Evolutionary conservation across 116 monocot species (phyloP).

Genomic region (Cymodocea nodosa): DNA sequence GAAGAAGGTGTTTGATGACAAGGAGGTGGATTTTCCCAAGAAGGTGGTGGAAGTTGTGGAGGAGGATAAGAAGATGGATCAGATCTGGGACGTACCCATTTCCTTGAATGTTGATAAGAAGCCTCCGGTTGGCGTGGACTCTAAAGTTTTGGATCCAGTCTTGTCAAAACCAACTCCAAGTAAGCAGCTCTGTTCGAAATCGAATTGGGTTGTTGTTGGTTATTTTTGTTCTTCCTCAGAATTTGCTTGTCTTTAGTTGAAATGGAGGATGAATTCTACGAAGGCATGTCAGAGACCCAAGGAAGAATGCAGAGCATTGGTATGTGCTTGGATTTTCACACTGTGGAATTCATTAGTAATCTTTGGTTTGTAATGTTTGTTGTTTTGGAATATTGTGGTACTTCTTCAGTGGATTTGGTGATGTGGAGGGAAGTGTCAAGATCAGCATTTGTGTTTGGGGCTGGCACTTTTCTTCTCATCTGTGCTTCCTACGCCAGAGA

Average conservation of each 20-base stretch:
- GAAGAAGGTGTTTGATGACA: slow-evolving; percentile 32
- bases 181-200: slow-evolving; percentile 4
- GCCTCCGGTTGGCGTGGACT: neutral
- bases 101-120: slow-evolving; percentile 10
- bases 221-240: neutral
- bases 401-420: slow-evolving; percentile 63
- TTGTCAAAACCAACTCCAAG: slow-evolving; percentile 8
- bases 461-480: slow-evolving; percentile 67
- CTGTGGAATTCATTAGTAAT: neutral
- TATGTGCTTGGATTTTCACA: slow-evolving; percentile 9
- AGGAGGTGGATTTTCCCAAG: slow-evolving; percentile 34
- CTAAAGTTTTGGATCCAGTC: neutral
- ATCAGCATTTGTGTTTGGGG: slow-evolving; percentile 74
- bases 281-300: slow-evolving; percentile 9
- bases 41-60: neutral
- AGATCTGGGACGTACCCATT: slow-evolving; percentile 13
- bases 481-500: slow-evolving; percentile 66
- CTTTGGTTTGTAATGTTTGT: neutral
- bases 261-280: slow-evolving; percentile 13
- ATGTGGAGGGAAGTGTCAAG: slow-evolving; percentile 90
- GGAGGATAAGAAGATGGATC: slow-evolving; percentile 15
- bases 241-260: neutral
- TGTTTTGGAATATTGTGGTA: neutral
- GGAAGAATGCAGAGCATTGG: slow-evolving; percentile 64
- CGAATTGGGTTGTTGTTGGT: neutral